These are phyloP conservation scores for Solanum chmielewskii DNA, from an alignment of 257 asterid genomes.

Conservation along the genomic window DNA sequence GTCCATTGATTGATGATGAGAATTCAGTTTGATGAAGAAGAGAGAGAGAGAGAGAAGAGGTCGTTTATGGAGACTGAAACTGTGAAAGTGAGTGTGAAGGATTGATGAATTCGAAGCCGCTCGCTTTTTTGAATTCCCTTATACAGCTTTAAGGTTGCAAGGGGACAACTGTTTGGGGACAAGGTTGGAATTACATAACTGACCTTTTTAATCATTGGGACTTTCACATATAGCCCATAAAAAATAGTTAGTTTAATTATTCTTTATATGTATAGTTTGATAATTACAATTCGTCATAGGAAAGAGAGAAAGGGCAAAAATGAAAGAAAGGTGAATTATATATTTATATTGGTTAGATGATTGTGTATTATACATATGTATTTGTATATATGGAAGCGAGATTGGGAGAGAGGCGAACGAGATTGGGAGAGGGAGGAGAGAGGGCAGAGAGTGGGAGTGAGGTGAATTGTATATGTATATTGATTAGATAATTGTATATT, in stretches of 20 bases:
- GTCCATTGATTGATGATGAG: slow-evolving; percentile 30
- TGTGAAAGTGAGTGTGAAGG: background rate
- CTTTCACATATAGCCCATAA: accelerated
- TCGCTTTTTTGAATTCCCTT: background rate
- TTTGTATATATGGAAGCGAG: too few species aligned
- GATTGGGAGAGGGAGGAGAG: too few species aligned
- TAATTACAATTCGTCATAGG: accelerated
- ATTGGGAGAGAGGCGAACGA: too few species aligned
- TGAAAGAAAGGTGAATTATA: too few species aligned
- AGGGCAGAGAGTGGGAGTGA: too few species aligned
- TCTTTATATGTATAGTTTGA: too few species aligned
- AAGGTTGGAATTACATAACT: background rate
- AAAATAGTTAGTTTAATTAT: too few species aligned
- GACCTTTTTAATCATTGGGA: background rate
- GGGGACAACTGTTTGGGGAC: background rate
- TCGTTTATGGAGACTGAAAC: background rate
- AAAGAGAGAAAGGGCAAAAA: too few species aligned
- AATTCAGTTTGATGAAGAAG: background rate
- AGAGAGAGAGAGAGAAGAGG: background rate
- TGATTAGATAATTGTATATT: too few species aligned
- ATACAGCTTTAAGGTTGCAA: background rate
- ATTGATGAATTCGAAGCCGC: background rate
- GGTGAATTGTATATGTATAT: too few species aligned
- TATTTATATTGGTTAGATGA: too few species aligned
- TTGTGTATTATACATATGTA: too few species aligned